These are phyloP conservation scores for Colletotrichum sp. DNA, from an alignment of 2,329 filamentous ascomycete species.

Conservation along the genomic window DNA sequence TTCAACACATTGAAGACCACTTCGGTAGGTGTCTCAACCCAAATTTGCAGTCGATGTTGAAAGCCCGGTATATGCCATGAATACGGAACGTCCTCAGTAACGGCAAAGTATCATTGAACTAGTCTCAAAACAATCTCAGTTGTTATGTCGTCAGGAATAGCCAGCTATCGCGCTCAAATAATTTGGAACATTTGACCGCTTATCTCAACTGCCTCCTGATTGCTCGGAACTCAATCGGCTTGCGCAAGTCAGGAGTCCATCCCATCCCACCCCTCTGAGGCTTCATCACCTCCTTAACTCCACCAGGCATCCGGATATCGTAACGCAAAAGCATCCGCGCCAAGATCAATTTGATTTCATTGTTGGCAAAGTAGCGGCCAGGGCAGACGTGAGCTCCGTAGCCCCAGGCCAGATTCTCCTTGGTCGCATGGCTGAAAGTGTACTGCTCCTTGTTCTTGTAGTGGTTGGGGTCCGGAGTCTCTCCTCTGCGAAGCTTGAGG, in stretches of 20 bases:
- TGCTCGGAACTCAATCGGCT: neutral
- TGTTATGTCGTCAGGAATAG: accelerated
- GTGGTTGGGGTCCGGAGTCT: neutral
- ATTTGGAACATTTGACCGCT: accelerated
- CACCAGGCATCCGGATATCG: conserved; percentile 22
- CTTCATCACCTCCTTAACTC: neutral
- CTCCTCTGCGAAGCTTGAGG: neutral
- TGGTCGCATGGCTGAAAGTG: conserved; percentile 39
- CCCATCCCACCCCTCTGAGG: neutral
- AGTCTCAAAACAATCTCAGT: accelerated
- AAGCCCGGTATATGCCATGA: no score
- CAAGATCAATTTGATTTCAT: conserved; percentile 37
- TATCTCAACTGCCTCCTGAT: neutral
- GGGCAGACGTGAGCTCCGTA: conserved; percentile 40
- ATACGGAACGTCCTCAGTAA: no score
- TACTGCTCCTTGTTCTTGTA: conserved; percentile 23
- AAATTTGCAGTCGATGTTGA: no score
- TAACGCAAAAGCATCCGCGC: conserved; percentile 33
- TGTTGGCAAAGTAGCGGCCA: conserved; percentile 39
- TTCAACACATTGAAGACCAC: no score
- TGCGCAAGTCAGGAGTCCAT: neutral
- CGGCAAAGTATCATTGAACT: no score
- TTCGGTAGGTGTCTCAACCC: accelerated
- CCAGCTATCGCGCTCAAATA: neutral
- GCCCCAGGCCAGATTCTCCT: conserved; percentile 34